Evolutionary conservation across 1,284 basidiomycete genomes (phyloP), one percentile per base, ranked within the genome.

Genomic region (Singerocomus inundabilis): DNA sequence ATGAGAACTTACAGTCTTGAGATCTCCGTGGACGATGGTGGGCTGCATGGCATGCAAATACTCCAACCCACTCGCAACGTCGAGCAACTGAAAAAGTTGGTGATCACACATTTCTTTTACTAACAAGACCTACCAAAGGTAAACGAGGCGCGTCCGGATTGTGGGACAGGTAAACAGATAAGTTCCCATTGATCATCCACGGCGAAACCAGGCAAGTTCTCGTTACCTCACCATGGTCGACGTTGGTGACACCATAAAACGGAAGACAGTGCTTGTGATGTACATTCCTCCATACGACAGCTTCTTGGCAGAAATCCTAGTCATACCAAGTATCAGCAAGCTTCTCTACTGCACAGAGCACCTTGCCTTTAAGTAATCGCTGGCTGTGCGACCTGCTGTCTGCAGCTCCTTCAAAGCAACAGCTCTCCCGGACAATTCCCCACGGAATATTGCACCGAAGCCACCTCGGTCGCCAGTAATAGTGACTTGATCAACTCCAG

Each of bases 1-100:
- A 8, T 2, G 6, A 13, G 31, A 12, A 39, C 70, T 51, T 52
- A 76, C 75, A 26, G 69, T 68, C 59, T 75, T 76, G 28, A 76
- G 53, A 51, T 76, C 74, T 24, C 74, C 74, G 25, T 76, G 74
- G n/a, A 73, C 62, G n/a, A 76, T 70, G 6, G 70, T 72, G 8
- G 66, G 70, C 42, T 63, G 57, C 55, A 66, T 64, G 2, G 62
- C 67, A 48, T 76, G 74, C 10, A 76, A 57, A 46, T 76, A 74
- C 9, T 69, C 63, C 12, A 76, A 53, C 24, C 74, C 74, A n/a
- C 49, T 64, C 9, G 72, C 71, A 32, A 72, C 62, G 43, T 75
- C 72, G 2, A 67, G 56, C 33, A 75, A 58, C 75, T 76, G 49
- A 5, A 3, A 48, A 35, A 7, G 36, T 55, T 31, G 35, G 47